phyloP scores from a whole-genome alignment of 768 basidiomycete genomes.

The Vararia minispora region DNA sequence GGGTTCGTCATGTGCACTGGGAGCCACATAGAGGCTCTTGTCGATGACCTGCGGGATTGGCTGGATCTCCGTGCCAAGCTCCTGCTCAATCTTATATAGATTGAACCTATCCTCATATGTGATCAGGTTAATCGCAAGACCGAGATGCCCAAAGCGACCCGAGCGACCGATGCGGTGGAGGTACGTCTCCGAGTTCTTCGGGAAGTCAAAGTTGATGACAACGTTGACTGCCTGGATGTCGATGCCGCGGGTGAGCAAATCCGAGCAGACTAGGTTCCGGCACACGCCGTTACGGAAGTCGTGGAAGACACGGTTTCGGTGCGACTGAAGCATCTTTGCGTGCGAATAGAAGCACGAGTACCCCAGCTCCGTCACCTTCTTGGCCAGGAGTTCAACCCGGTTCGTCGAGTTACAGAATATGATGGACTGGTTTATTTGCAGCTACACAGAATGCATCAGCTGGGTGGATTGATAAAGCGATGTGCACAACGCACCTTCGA shows the following conservation, averaged over 20 bases:
- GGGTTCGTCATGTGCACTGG: slow-evolving; percentile 34
- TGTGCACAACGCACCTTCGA: slow-evolving; percentile 58
- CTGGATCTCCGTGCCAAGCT: slow-evolving; percentile 95
- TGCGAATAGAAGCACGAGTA: slow-evolving; percentile 99
- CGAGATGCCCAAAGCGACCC: slow-evolving; percentile 94
- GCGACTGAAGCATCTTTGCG: slow-evolving; percentile 97
- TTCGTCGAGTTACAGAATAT: slow-evolving; percentile 99
- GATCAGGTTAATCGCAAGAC: slow-evolving; percentile 94
- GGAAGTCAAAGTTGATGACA: slow-evolving; percentile 99
- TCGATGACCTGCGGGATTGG: slow-evolving; percentile 91
- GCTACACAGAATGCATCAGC: slow-evolving; percentile 31
- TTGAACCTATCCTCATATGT: slow-evolving; percentile 98
- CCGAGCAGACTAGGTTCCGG: slow-evolving; percentile 96
- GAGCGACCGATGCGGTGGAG: slow-evolving; percentile 97
- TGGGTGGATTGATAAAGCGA: neutral
- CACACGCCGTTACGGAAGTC: slow-evolving; percentile 98
- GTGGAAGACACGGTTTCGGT: slow-evolving; percentile 99
- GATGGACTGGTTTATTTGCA: slow-evolving; percentile 99
- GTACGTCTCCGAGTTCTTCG: slow-evolving; percentile 98
- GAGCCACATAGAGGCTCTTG: slow-evolving; percentile 87
- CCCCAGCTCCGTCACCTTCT: slow-evolving; percentile 98
- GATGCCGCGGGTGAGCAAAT: slow-evolving; percentile 96
- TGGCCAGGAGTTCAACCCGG: slow-evolving; percentile 96
- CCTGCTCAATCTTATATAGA: slow-evolving; percentile 95
- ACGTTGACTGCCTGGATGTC: slow-evolving; percentile 99